Base-by-base conservation (phyloP, 2,329 filamentous ascomycete genomes). In the Ophiocordyceps sinensis region DNA sequence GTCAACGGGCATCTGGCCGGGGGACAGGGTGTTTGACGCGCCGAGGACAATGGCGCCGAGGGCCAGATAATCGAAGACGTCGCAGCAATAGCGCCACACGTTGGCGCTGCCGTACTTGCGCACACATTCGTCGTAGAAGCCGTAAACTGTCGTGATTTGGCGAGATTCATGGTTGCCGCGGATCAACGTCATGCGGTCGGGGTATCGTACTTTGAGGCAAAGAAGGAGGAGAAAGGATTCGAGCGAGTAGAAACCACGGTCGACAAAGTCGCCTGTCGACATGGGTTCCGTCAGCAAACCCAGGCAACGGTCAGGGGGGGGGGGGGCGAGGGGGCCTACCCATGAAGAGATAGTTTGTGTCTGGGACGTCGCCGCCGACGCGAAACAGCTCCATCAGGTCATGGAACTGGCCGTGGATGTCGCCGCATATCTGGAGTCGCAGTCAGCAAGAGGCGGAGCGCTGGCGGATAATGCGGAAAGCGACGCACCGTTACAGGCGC, bases 301-400 rank as follows among this genome's bases (percentile, higher is more conserved):
- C 9, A 23, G 23, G 23, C 4, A 31, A 10, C 4, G 30, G 9
- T 5, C 5, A 5, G 17, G 3, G 11, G 17, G 13, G 14, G 17
- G 17, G 11, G 15, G 17, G 11, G 41, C 14, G 21, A n/a, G 7
- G n/a, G 17, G 17, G 31, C 63, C 37, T 69, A 85, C 82, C 88
- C 86, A 95, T 94, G 65, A 95, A 95, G 4, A 95, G 76, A 61
- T 95, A 95, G 57, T 94, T 94, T 28, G 88, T 95, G 56, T 95
- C 89, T 34, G 88, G 88, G 4, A 93, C 85, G 59, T 94, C 86
- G 47, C 88, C 88, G 46, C 88, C 88, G 4, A 95, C 88, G 41
- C 87, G 77, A 59, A 95, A 95, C 6, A 95, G 76, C 62, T 95
- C 89, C 89, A 95, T 95, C 53, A 95, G 65, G 58, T 95, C 88